These are phyloP conservation scores for Colletotrichum sp. DNA, from an alignment of 2,329 filamentous ascomycete genomes.

Conservation along the genomic window DNA sequence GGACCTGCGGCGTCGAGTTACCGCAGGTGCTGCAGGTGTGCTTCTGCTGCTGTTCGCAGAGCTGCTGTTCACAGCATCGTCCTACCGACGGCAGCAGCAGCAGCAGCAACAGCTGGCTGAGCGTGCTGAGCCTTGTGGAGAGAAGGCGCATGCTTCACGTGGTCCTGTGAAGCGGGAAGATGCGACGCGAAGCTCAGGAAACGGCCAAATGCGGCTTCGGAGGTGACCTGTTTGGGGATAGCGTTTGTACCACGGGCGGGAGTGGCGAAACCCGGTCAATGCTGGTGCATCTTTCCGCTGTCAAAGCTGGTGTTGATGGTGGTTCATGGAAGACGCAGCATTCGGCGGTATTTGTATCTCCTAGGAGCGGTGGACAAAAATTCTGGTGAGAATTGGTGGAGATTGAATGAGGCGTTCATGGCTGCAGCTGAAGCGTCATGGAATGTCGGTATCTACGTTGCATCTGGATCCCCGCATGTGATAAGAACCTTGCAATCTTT, in stretches of 20 bases:
- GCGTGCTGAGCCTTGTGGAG: not conserved
- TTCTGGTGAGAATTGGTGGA: not conserved
- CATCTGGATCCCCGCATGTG: not conserved
- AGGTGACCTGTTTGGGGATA: not conserved
- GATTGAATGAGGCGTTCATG: not conserved
- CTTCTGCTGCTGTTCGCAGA: not conserved
- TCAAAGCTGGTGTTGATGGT: not conserved
- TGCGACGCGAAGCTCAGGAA: not conserved
- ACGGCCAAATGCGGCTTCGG: not conserved
- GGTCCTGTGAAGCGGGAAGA: not conserved
- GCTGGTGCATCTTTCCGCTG: not conserved
- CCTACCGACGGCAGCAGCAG: not conserved
- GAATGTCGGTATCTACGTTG: not conserved
- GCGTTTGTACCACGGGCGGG: not conserved
- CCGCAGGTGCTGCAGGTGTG: not conserved
- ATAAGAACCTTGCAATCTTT: not conserved
- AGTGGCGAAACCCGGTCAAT: slow-evolving; percentile 3
- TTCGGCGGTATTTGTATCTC: not conserved
- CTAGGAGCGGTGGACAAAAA: not conserved
- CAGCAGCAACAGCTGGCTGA: slow-evolving; percentile 1
- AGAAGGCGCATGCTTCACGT: slow-evolving; percentile 6
- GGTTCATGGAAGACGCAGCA: not conserved
- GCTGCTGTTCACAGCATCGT: not conserved
- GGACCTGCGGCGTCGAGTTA: not conserved
- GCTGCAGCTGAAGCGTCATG: not conserved